Evolutionary conservation across 2,329 filamentous ascomycete species (phyloP), one percentile per base, ranked within the genome.

Genomic region (Penicillium fuscoglaucum): DNA sequence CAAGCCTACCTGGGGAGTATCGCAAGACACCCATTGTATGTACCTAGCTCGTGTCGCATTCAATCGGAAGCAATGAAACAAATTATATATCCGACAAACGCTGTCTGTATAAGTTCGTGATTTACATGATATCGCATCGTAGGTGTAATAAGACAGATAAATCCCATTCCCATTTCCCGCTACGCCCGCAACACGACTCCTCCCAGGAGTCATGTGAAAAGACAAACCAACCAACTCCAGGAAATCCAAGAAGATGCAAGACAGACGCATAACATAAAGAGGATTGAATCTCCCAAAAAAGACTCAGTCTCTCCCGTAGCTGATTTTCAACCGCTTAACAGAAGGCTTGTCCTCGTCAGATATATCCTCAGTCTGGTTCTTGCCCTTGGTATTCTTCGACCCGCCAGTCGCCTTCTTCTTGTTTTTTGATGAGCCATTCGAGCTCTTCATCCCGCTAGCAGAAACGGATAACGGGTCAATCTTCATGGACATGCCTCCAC

Each of bases 301-400:
- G 17, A 17, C 40, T 69, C 65, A 78, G 57, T 79, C 77, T 56
- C 77, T 68, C 21, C 70, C 75, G 66, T 79, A 80, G 44, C 71
- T 79, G 45, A 80, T 78, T 67, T 80, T 80, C 66, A 80, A 64
- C 57, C 78, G 68, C 67, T 79, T 79, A 15, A 71, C 61, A 24
- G 76, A 69, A 49, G 74, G 74, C 47, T 78, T 79, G 45, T 72
- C 68, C 21, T 72, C 75, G 26, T 75, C 74, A 12, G 70, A 70
- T 8, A 71, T 65, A 17, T 71, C 65, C 19, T 68, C 67, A 28
- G 68, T 71, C 58, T 71, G 71, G 31, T 70, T 72, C 55, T 65
- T 67, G 6, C 64, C 67, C 52, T 66, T 67, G 6, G 63, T 68
- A 52, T 70, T 68, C 55, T 67, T 70, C 39, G 67, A 69, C 10